Base-by-base conservation (phyloP, 2,329 filamentous ascomycete genomes). In the Xylariaceae sp. region DNA sequence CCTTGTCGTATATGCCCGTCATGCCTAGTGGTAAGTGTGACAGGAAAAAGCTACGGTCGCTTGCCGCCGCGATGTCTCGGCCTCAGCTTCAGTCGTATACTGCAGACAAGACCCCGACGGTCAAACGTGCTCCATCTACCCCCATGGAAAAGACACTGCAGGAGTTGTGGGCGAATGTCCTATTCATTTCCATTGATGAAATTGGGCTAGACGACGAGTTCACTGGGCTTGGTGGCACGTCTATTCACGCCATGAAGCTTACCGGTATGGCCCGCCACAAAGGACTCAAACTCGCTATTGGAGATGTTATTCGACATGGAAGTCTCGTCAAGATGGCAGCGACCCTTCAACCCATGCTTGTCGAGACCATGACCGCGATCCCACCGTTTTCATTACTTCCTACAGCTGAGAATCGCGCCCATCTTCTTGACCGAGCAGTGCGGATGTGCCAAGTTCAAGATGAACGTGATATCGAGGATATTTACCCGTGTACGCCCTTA, bases 181-280 rank as follows among this genome's bases (percentile, higher is more conserved):
- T 64, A 5, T 47, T 29, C 7, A 49, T 62, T 8, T 32, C 53
- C 5, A 42, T 35, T 3, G 47, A 47, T 5, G 47, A 53, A 1
- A 58, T 65, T 19, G 60, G 60, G 19, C 48, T 55, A 2, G 59
- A 59, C 11, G 65, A 70, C 42, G 68, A 67, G 53, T 73, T 75
- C 58, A 68, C 71, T 51, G 60, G 63, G 2, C 61, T 74, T 1
- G 71, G 72, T 4, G 72, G 72, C 30, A 71, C 72, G 55, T 74
- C 72, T 0, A 64, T 74, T 4, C 51, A 62, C 4, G 71, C 70
- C 2, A 77, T 76, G 64, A 76, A 73, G 44, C 64, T 81, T 1
- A 76, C 80, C 0, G 72, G 76, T 43, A 68, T 59, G 19, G 49
- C 60, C 44, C 67, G 66, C 45, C 53, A 55, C 32, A 30, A 47